Base-by-base conservation (phyloP, 2,329 filamentous ascomycete species). In the Huntiella bhutanensis region DNA sequence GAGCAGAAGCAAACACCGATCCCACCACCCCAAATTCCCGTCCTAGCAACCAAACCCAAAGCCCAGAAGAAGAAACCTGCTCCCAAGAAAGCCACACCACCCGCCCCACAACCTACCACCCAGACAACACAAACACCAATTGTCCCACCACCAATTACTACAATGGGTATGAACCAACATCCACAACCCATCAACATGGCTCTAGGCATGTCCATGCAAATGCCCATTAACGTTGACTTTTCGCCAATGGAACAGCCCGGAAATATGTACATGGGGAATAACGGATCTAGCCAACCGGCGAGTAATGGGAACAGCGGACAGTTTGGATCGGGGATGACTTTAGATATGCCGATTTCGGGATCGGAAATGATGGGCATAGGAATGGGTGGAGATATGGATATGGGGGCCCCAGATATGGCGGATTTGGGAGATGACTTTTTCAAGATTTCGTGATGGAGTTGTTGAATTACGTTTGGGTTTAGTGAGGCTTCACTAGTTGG, bases 31-130 rank as follows among this genome's bases (percentile, higher is more conserved):
- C 44, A 46, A 35, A 50, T 46, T 13, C 48, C 48, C 17, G 28
- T 33, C 1, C 42, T 41, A 17, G 45, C 42, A 12, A 39, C 16
- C 22, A 28, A 35, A 19, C 15, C 33, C 5, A 28, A 28, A 28
- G 22, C 22, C 22, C 22, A 28, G 7, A 48, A 37, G 37, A 12
- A 46, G 4, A 47, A 48, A 11, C 39, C 53, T 4, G 47, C 41
- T 3, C 52, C 54, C 36, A 54, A 57, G 19, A 62, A 62, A 46
- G 54, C 57, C 11, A 54, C 56, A 44, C 59, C 58, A 41, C 55
- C 61, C 32, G 62, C 63, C 45, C 40, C 53, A 42, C 50, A 47
- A 19, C 38, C 43, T 16, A 41, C 41, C 33, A 41, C 48, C 8
- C 44, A 44, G 6, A 16, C 41, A 7, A 42, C 53, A 15, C 46